Conservation (phyloP, 75 land plant species). For the Chamaecyparis obtusa region DNA sequence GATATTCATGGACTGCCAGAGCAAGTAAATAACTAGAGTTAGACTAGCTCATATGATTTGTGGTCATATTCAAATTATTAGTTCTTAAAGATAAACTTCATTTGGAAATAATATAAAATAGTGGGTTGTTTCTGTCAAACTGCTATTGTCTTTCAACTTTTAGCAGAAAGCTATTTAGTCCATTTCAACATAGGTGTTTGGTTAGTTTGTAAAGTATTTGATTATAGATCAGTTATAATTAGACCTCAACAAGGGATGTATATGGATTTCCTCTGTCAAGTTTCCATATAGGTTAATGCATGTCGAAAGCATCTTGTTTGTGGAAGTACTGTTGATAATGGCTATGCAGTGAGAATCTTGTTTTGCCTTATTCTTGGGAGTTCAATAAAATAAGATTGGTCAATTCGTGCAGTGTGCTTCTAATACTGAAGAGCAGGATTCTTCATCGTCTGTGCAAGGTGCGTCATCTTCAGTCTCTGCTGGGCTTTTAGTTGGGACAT, state of each 20-base stretch:
- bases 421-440: conserved; percentile 28
- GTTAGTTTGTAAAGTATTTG: background rate
- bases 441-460: conserved; percentile 28
- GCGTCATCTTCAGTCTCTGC: conserved; percentile 22
- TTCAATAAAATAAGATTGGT: background rate
- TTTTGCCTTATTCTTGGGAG: background rate
- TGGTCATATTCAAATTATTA: background rate
- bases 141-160: background rate
- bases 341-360: background rate
- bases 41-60: background rate
- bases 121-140: background rate
- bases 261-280: background rate
- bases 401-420: conserved; percentile 23
- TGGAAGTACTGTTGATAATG: background rate
- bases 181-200: background rate
- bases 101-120: background rate
- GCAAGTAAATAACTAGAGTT: background rate
- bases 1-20: background rate
- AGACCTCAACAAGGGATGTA: background rate
- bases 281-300: background rate
- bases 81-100: background rate
- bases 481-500: conserved; percentile 25
- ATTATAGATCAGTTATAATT: background rate
- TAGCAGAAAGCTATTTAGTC: background rate
- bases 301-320: background rate